Evolutionary conservation across 108 stramenopile species (phyloP), one percentile per base, ranked within the genome.

Genomic region (Fragilaria crotonensis): DNA sequence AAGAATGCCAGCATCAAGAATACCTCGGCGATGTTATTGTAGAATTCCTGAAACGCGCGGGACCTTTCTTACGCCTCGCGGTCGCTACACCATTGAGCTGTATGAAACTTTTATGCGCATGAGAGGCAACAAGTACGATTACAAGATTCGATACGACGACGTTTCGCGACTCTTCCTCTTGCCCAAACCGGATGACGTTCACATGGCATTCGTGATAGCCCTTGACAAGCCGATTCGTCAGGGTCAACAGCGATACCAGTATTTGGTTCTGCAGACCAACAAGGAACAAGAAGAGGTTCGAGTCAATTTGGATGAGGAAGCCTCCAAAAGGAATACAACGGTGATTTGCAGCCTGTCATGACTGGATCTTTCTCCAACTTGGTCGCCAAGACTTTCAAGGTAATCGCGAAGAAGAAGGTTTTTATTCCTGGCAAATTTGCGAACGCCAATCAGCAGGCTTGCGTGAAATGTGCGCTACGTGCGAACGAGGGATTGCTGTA

Each of bases 401-500:
- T 89, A 23, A 87, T 99, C 51, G 80, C 96, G 25, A 83, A 90
- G 72, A 98, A 95, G 63, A 95, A 98, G 68, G 95, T 98, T 17
- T 99, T 95, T 74, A 87, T 94, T 52, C 87, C 95, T 4, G 94
- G 94, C 11, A 94, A 93, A 54, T 96, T 91, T 64, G 76, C 86
- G 50, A 93, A 89, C 67, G 80, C 82, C 63, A 84, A 78, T 66
- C 89, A 93, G 59, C 79, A 89, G 52, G 71, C 86, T 18, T 89
- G 91, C 54, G 87, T 89, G 56, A 89, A 93, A 54, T 93, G 87
- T 55, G 91, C 91, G 0, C 54, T 87, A 29, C 87, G 87, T 4
- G 95, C 97, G 57, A 96, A 94, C 69, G 95, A 97, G 57, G 99
- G 99, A 9, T 74, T 91, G 51, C 81, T 99, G 30, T 99, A 97